Evolutionary conservation across 768 basidiomycete species (phyloP).

Genomic region (Coprinopsis strossmayeri): DNA sequence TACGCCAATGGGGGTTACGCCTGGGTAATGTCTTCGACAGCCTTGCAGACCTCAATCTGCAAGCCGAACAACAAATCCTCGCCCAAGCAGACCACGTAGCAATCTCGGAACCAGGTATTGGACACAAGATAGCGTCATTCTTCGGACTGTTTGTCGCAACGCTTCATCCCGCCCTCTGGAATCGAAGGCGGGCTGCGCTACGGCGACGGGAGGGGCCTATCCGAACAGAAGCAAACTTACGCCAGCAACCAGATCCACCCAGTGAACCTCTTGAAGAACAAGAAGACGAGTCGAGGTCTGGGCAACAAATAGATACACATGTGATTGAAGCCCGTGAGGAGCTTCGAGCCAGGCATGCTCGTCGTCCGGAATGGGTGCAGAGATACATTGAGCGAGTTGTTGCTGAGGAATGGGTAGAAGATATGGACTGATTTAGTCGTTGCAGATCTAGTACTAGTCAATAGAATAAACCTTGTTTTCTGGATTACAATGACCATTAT

Average conservation of each 20-base stretch:
- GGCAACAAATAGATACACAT: conserved; percentile 20
- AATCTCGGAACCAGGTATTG: conserved; percentile 38
- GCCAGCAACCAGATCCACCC: conserved; percentile 20
- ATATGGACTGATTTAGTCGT: conserved; percentile 42
- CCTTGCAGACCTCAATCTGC: conserved; percentile 52
- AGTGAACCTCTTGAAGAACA: conserved; percentile 14
- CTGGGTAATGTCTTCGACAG: conserved; percentile 35
- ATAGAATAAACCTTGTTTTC: too few species aligned
- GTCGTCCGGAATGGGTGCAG: conserved; percentile 55
- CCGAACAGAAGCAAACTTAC: conserved; percentile 55
- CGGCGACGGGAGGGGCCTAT: conserved; percentile 59
- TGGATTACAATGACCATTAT: too few species aligned
- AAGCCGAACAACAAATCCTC: conserved; percentile 47
- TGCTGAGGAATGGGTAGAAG: conserved; percentile 64
- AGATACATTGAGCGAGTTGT: conserved; percentile 61
- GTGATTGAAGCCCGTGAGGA: conserved; percentile 32
- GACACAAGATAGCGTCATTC: conserved; percentile 49
- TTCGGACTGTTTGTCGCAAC: conserved; percentile 51
- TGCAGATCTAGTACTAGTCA: too few species aligned
- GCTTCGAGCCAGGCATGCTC: conserved; percentile 41
- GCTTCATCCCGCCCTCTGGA: conserved; percentile 70
- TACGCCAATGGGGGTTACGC: conserved; percentile 26
- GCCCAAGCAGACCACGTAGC: conserved; percentile 21
- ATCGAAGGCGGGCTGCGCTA: conserved; percentile 53
- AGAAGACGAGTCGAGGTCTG: conserved; percentile 21